Conservation (phyloP, 225 moss, liverwort and hornwort genomes). For the Rhytidiadelphus loreus region DNA sequence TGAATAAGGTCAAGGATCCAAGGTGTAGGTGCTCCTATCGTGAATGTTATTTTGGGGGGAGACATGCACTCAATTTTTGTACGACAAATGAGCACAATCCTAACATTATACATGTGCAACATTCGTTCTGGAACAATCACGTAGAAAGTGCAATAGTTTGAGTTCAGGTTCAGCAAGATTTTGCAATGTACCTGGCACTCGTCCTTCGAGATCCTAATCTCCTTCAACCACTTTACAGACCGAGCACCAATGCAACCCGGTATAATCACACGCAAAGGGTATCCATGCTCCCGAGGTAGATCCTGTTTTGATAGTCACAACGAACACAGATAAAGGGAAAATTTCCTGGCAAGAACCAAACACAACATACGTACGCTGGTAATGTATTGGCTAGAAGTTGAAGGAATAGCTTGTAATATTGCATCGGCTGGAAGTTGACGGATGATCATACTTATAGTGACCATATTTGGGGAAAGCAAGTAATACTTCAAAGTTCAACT, state of each 20-base stretch:
- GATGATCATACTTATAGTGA: background rate
- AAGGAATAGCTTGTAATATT: background rate
- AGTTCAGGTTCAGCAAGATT: background rate
- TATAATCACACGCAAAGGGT: conserved; percentile 51
- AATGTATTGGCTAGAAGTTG: background rate
- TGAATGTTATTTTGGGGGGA: background rate
- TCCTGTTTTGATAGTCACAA: conserved; percentile 18
- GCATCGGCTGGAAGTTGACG: background rate
- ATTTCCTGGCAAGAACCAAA: background rate
- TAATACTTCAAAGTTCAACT: background rate
- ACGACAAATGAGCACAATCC: background rate
- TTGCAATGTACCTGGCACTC: conserved; percentile 49
- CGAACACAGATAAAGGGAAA: background rate
- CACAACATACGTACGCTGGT: background rate
- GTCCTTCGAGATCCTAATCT: conserved; percentile 23
- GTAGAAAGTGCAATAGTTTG: background rate
- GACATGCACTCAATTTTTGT: background rate
- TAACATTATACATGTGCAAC: background rate
- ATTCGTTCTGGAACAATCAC: background rate
- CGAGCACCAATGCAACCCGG: conserved; percentile 69
- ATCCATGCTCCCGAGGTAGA: conserved; percentile 67
- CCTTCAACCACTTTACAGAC: conserved; percentile 71
- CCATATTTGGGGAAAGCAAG: background rate
- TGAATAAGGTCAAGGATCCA: background rate
- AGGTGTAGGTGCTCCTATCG: background rate